phyloP scores from a whole-genome alignment of 139 green algal species.

The Tetratostichococcus sp. region DNA sequence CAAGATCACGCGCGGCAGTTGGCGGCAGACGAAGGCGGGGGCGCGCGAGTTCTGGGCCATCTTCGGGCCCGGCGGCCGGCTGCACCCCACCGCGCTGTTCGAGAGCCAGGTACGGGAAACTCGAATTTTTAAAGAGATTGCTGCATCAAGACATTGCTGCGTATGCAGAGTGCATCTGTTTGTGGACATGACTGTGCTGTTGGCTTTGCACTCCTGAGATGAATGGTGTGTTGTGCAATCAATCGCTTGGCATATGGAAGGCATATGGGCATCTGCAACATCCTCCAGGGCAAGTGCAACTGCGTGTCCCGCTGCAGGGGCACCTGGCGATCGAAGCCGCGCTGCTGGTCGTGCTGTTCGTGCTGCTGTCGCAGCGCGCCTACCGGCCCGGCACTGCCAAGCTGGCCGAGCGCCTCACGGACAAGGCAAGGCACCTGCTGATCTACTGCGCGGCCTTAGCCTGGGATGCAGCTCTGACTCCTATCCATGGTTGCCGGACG shows the following conservation, averaged over 20 bases:
- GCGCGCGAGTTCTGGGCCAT: conserved; percentile 59
- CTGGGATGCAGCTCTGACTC: too few relatives aligned
- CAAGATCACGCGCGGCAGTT: conserved; percentile 6
- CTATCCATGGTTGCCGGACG: too few relatives aligned
- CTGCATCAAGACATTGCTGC: too few relatives aligned
- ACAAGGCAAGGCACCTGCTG: conserved; percentile 44
- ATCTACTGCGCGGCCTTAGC: too few relatives aligned
- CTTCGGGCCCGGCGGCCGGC: conserved; percentile 65
- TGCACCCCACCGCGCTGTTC: conserved; percentile 76
- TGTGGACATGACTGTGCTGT: too few relatives aligned
- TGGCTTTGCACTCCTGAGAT: too few relatives aligned
- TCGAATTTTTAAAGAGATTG: neutral
- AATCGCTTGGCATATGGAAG: too few relatives aligned
- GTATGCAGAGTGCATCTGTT: too few relatives aligned
- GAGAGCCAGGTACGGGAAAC: conserved; percentile 48
- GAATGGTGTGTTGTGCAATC: too few relatives aligned
- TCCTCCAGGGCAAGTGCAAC: too few relatives aligned
- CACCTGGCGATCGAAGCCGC: conserved; percentile 46
- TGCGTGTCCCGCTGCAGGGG: neutral
- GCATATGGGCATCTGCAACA: too few relatives aligned
- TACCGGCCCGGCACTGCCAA: conserved; percentile 44
- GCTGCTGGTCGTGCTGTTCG: conserved; percentile 69
- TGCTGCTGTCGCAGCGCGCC: conserved; percentile 64
- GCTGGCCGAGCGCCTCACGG: conserved; percentile 58
- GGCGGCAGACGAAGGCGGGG: neutral